Evolutionary conservation across 768 basidiomycete species (phyloP).

Genomic region (Agaricus subrufescens): DNA sequence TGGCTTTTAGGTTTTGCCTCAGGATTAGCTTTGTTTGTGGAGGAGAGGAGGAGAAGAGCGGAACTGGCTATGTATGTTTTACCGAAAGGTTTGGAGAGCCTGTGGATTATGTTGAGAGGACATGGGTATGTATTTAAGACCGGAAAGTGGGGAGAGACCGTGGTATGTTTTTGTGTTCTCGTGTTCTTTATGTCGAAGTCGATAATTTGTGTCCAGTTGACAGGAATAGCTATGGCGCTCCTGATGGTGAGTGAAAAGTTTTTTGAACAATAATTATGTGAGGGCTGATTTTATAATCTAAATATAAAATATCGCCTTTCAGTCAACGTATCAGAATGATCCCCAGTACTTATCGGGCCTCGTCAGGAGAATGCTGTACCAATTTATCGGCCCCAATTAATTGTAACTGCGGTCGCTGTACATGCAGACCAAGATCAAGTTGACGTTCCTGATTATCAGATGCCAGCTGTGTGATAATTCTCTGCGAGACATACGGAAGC

Average conservation of each 20-base stretch:
- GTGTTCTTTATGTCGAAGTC: slow-evolving; percentile 1
- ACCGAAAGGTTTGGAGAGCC: slow-evolving; percentile 86
- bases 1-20: slow-evolving; percentile 70
- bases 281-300: too few species aligned
- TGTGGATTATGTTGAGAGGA: slow-evolving; percentile 78
- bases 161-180: slow-evolving; percentile 49
- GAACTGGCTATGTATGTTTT: slow-evolving; percentile 92
- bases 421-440: too few species aligned
- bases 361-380: slow-evolving; percentile 77
- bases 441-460: too few species aligned
- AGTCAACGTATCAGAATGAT: slow-evolving; percentile 82
- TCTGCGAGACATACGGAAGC: too few species aligned
- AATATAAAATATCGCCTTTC: slow-evolving; percentile 6
- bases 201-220: slow-evolving; percentile 32
- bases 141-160: slow-evolving; percentile 74
- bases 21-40: slow-evolving; percentile 78
- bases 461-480: too few species aligned
- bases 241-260: slow-evolving; percentile 60
- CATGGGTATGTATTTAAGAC: slow-evolving; percentile 71
- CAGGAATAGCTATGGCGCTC: slow-evolving; percentile 79
- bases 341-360: slow-evolving; percentile 80
- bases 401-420: too few species aligned
- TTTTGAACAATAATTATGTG: background rate
- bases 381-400: slow-evolving; percentile 85
- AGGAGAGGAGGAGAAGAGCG: slow-evolving; percentile 81